phyloP scores from a whole-genome alignment of 331 rosid species.

The Malus hybrid region DNA sequence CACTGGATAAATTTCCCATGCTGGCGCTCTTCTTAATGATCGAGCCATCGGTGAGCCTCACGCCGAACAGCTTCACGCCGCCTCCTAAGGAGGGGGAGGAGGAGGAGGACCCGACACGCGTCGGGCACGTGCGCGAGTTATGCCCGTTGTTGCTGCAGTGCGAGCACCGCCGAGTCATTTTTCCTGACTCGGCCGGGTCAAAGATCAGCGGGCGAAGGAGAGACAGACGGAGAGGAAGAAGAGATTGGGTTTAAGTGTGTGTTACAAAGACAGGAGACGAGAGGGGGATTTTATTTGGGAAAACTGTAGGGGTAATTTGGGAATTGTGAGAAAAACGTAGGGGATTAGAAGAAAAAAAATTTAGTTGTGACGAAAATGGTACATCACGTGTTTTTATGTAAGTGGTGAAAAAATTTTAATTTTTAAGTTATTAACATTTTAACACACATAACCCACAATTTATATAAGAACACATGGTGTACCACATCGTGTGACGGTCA shows the following conservation, averaged over 20 bases:
- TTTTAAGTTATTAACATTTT: too few relatives aligned
- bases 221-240: not conserved
- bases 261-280: not conserved
- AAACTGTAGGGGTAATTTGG: conserved; percentile 16
- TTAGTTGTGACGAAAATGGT: too few relatives aligned
- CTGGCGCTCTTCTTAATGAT: conserved; percentile 92
- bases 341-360: too few relatives aligned
- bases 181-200: conserved; percentile 29
- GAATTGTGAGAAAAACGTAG: not conserved
- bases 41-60: conserved; percentile 85
- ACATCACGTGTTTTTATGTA: too few relatives aligned
- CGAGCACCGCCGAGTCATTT: conserved; percentile 95
- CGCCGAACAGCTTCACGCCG: conserved; percentile 72
- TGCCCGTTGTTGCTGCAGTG: conserved; percentile 98
- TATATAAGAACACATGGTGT: too few relatives aligned
- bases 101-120: conserved; percentile 31
- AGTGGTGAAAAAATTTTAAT: too few relatives aligned
- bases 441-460: too few relatives aligned
- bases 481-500: too few relatives aligned
- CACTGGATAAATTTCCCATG: conserved; percentile 65
- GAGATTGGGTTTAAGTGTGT: not conserved
- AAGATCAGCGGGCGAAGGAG: not conserved
- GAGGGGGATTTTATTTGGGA: not conserved
- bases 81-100: not conserved
- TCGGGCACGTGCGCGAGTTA: conserved; percentile 87